phyloP scores from a whole-genome alignment of 176 grass and related monocot genomes.

The Rhipidocladum racemiflorum region DNA sequence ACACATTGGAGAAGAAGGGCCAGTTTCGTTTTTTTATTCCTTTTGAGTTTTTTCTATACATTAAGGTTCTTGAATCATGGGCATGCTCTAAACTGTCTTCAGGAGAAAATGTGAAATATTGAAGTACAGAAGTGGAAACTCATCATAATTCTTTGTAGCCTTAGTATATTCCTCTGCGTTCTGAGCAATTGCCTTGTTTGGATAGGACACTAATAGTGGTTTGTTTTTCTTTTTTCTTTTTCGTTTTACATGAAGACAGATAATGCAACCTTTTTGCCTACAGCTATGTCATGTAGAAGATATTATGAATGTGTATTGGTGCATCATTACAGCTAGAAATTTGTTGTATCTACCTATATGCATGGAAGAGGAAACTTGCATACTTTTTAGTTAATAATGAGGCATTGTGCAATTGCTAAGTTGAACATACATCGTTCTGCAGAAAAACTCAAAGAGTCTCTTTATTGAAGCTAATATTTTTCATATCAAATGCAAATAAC shows the following conservation, averaged over 20 bases:
- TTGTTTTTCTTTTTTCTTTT: not conserved
- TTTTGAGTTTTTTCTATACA: not conserved
- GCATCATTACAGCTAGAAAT: not conserved
- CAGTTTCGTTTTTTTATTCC: not conserved
- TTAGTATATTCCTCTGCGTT: constrained; percentile 1
- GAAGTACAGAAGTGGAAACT: not conserved
- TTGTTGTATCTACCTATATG: not conserved
- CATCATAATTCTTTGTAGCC: not conserved
- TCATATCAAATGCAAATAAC: constrained; percentile 33
- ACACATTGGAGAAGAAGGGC: not conserved
- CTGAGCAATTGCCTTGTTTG: not conserved
- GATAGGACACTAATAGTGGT: not conserved
- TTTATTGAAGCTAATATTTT: constrained; percentile 9
- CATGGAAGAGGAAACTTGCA: constrained; percentile 14
- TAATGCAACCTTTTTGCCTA: not conserved
- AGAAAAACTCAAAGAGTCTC: not conserved
- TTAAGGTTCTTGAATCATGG: not conserved
- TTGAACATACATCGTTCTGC: not conserved
- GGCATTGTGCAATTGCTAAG: not conserved
- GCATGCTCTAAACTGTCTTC: not conserved
- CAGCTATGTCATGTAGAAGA: not conserved
- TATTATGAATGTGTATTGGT: constrained; percentile 4
- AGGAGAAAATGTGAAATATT: not conserved
- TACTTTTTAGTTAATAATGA: not conserved
- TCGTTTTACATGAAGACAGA: not conserved